Conservation (phyloP, 495 filamentous ascomycete genomes). For the Rhizodiscina lignyota region DNA sequence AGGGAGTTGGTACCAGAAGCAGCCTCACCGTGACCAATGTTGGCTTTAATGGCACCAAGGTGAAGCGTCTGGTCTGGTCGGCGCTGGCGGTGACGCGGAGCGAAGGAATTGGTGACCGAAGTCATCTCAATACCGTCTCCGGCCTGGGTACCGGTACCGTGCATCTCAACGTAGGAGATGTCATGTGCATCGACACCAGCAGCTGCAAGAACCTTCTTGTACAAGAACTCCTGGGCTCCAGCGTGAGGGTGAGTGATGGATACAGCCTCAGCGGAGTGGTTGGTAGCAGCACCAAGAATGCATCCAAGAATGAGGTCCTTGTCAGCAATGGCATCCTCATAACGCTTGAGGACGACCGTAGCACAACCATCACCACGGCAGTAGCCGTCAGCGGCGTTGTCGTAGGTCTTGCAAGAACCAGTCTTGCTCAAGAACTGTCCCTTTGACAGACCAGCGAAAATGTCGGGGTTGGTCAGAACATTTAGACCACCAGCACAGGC, state of each 20-base stretch:
- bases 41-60: conserved; percentile 75
- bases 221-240: conserved; percentile 29
- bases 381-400: conserved; percentile 31
- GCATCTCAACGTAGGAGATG: conserved; percentile 36
- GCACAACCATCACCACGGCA: conserved; percentile 30
- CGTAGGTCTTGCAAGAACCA: conserved; percentile 53
- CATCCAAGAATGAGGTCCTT: conserved; percentile 31
- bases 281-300: conserved; percentile 26
- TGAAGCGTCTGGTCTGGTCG: conserved; percentile 53
- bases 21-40: conserved; percentile 80
- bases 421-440: conserved; percentile 70
- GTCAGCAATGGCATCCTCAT: conserved; percentile 29
- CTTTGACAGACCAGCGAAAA: conserved; percentile 66
- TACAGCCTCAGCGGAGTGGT: conserved; percentile 26
- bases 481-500: conserved; percentile 75
- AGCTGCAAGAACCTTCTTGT: conserved; percentile 24
- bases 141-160: conserved; percentile 30
- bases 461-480: conserved; percentile 67
- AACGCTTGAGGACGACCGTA: conserved; percentile 30
- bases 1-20: conserved; percentile 72
- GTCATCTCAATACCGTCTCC: conserved; percentile 29
- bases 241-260: conserved; percentile 31
- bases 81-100: conserved; percentile 48
- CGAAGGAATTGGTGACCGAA: conserved; percentile 53
- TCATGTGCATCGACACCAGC: conserved; percentile 31